Conservation (phyloP, 2,329 filamentous ascomycete species). For the Alternaria sp. region DNA sequence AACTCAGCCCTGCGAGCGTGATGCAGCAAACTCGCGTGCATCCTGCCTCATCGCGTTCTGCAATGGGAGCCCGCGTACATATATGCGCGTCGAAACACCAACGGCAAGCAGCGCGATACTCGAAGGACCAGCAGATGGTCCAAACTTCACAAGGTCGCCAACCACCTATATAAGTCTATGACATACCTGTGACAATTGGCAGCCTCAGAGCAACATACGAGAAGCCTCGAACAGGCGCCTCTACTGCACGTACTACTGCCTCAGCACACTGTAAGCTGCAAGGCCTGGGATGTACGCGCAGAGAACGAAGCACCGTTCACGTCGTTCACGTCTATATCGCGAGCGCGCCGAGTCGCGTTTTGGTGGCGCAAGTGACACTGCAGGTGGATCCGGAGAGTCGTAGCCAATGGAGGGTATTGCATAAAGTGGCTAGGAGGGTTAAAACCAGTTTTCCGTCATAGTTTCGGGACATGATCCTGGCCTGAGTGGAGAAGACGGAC, state of each 20-base stretch:
- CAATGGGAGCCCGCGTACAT: constrained; percentile 23
- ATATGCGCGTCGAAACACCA: constrained; percentile 33
- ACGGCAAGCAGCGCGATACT: constrained; percentile 8
- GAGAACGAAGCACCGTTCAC: constrained; percentile 12
- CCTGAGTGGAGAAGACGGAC: constrained; percentile 26
- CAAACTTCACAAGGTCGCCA: constrained; percentile 1
- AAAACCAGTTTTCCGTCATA: constrained; percentile 3
- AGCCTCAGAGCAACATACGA: not conserved
- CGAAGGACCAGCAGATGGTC: constrained; percentile 11
- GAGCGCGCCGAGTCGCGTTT: constrained; percentile 9
- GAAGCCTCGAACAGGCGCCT: constrained; percentile 3
- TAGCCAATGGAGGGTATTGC: constrained; percentile 8
- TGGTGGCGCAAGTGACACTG: constrained; percentile 10
- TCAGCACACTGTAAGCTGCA: constrained; percentile 8
- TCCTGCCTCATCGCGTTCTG: constrained; percentile 36
- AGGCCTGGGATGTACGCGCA: constrained; percentile 20
- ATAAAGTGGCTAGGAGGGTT: constrained; percentile 4
- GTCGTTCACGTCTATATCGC: constrained; percentile 13
- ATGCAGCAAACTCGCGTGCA: constrained; percentile 30
- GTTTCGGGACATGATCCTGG: constrained; percentile 21
- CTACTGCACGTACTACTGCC: constrained; percentile 3
- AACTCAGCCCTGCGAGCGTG: constrained; percentile 10
- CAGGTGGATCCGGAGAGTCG: constrained; percentile 3
- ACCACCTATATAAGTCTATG: constrained; percentile 11
- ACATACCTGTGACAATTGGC: constrained; percentile 4